Base-by-base conservation (phyloP, 352 stramenopile species). In the Phytophthora hybrid region DNA sequence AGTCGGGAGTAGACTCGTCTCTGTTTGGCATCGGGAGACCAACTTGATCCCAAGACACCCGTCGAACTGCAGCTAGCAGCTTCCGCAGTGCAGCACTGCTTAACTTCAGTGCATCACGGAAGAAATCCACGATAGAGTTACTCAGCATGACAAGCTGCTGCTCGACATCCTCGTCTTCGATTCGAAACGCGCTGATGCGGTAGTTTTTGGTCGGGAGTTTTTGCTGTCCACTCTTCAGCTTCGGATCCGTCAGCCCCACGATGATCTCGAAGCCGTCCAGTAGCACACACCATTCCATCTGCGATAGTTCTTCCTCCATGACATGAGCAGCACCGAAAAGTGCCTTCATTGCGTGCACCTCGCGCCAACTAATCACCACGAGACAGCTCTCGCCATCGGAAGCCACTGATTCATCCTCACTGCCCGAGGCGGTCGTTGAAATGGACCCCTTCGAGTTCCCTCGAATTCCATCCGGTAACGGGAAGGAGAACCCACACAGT, bases 341-440 rank as follows among this genome's bases (percentile, higher is more conserved):
- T 11, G 88, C 86, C 64, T 96, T 96, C 90, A 96, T 96, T n/a
- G 90, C 90, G 47, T 95, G 90, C 32, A 96, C 86, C 73, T 96
- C 87, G 31, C 88, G 83, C 90, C 90, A 96, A 49, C 79, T 94
- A 53, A 95, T 77, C 31, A 84, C 69, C 21, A 93, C 84, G 7
- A 89, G 49, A 57, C 78, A 92, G 34, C 81, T 91, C 41, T 93
- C 85, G 8, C 81, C 85, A 66, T 95, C 86, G 6, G 93, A 83
- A 2, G 68, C 47, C 14, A 60, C 63, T 10, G 31, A 59, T 53
- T 93, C 85, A 19, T 92, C 76, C 3, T 51, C 63, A 32, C 21
- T 79, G 2, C 69, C 68, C 0, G 65, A 26, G 6, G 60, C 64
- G 37, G 64, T 87, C 26, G 76, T 89, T 31, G 72, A 79, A 37